Evolutionary conservation across 805 yeast genomes (phyloP), one percentile per base, ranked within the genome.

Genomic region (Ogataea nitratoaversa): DNA sequence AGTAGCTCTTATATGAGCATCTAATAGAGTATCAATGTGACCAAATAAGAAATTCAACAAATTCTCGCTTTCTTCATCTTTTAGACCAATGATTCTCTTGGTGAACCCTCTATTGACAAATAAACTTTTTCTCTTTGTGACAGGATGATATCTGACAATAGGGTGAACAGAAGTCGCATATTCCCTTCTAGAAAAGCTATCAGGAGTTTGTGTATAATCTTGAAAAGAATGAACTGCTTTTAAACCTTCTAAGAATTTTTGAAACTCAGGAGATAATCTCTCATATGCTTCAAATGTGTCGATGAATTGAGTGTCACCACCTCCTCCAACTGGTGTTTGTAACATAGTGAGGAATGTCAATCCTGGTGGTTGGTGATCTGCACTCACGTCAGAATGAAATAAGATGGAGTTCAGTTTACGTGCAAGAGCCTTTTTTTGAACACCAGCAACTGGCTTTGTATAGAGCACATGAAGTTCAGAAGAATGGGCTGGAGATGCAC

Each of bases 121-220:
- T 38, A 74, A 66, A 42, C 67, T 66, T 65, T 82, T 83, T 61
- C 72, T 72, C 41, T 77, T 76, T 30, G 86, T 72, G n/a, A 80
- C 88, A 3, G 90, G 90, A 57, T 84, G 87, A 31, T 72, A 72
- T 57, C 90, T 78, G 36, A 84, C 76, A 46, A 82, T 55, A 8
- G 87, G 88, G 53, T 82, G 88, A 34, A 69, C 65, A 43, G 74
- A 67, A 3, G 77, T 69, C 8, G 81, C 79, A 1, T 80, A 70
- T 39, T 71, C 72, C 54, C 85, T 75, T 61, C 84, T 72, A 42
- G 72, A 81, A 42, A 79, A 66, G 16, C 81, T 78, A 19, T 87
- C 87, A 34, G 59, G 56, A 28, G n/a, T n/a, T n/a, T n/a, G n/a
- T n/a, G n/a, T n/a, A n/a, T n/a, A n/a, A n/a, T n/a, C n/a, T n/a